Base-by-base conservation (phyloP, 1,284 basidiomycete genomes). In the Papiliotrema laurentii region DNA sequence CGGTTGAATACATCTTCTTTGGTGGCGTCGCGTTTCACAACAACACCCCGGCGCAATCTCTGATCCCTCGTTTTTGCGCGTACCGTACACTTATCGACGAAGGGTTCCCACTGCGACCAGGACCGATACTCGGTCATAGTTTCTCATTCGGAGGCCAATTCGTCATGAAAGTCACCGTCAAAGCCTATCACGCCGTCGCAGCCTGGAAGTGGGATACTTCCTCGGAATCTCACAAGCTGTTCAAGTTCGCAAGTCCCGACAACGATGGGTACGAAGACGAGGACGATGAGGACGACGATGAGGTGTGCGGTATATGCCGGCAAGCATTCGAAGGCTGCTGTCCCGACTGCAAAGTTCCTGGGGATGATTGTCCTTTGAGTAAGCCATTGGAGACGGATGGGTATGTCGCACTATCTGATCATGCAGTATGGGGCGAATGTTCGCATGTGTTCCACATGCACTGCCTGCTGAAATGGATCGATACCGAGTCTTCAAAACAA, bases 291-390 rank as follows among this genome's bases (percentile, higher is more conserved):
- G 81, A 82, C 36, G 86, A 89, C 38, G 86, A 83, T 43, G 89
- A 94, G 59, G 87, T 94, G 14, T 97, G 92, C 71, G 92, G 92
- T 5, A 96, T 96, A 57, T 96, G 92, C 72, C 83, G 89, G 40
- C 84, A 89, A 5, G 83, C 90, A 0, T 96, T 85, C 63, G 92
- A 97, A 68, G 87, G 86, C 0, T 92, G 89, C 61, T 96, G 92
- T 75, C 90, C 92, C 4, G 81, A 85, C 4, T 97, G 92, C 75
- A 93, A 91, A 73, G 82, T 92, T 62, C 92, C 92, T 0, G 92
- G 92, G n/a, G 92, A 96, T 59, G 90, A 93, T 63, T 96, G 92
- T 77, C 92, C 92, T 1, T 76, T 96, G 26, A 94, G 92, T 96
- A 61, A 66, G 84, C 81, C 13, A 7, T n/a, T 35, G n/a, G 21